Conservation (phyloP, 1,284 basidiomycete genomes). For the Irpex sp. region DNA sequence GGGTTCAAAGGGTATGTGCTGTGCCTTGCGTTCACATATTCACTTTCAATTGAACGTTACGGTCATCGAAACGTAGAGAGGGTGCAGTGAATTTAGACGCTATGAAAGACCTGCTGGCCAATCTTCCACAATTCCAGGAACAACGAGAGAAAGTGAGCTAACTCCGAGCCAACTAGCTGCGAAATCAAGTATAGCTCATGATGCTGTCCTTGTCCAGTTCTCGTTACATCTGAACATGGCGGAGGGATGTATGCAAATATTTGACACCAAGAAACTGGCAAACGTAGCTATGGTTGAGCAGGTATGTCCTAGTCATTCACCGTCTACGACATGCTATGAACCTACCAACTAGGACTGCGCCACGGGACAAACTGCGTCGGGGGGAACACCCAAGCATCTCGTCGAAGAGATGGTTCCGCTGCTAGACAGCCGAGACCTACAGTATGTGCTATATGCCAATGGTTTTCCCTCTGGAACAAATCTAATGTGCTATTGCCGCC, state of each 20-base stretch:
- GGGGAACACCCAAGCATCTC: slow-evolving; percentile 86
- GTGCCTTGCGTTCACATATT: neutral
- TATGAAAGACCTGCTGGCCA: slow-evolving; percentile 99
- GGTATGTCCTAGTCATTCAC: slow-evolving; percentile 36
- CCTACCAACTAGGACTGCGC: slow-evolving; percentile 68
- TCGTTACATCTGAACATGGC: slow-evolving; percentile 97
- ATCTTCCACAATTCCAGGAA: slow-evolving; percentile 92
- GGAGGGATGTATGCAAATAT: slow-evolving; percentile 93
- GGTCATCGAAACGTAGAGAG: slow-evolving; percentile 38
- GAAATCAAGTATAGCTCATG: neutral
- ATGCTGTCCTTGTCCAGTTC: slow-evolving; percentile 51
- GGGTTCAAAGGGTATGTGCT: slow-evolving; percentile 76
- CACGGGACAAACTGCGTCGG: slow-evolving; percentile 85
- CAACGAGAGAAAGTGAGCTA: slow-evolving; percentile 86
- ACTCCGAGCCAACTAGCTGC: neutral
- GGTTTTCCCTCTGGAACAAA: neutral
- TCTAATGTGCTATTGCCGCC: neutral
- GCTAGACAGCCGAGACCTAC: slow-evolving; percentile 81
- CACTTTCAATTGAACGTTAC: slow-evolving; percentile 1
- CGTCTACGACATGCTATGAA: slow-evolving; percentile 1
- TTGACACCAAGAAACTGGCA: slow-evolving; percentile 86
- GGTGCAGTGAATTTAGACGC: slow-evolving; percentile 90
- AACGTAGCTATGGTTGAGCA: slow-evolving; percentile 93
- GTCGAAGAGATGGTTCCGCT: slow-evolving; percentile 99
- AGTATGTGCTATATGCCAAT: slow-evolving; percentile 42